Conservation (phyloP, 2,329 filamentous ascomycete genomes). For the Verticillium klebahnii region DNA sequence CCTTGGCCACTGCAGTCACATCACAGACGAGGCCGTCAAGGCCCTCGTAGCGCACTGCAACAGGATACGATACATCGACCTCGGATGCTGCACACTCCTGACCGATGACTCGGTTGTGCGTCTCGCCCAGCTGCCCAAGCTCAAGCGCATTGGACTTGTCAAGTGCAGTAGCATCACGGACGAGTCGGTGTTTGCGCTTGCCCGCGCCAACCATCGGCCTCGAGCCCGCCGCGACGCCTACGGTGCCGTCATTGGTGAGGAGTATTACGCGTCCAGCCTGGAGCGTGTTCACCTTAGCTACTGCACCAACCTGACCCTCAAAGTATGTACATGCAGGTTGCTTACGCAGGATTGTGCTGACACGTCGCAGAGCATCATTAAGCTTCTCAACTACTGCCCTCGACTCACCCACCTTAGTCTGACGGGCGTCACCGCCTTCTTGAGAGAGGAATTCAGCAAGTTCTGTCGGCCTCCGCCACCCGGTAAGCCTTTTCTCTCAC, state of each 20-base stretch:
- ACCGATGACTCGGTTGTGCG: conserved; percentile 84
- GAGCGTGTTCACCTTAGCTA: conserved; percentile 97
- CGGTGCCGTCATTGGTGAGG: conserved; percentile 43
- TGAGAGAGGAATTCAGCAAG: conserved; percentile 74
- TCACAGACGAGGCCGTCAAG: conserved; percentile 85
- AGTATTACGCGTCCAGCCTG: conserved; percentile 60
- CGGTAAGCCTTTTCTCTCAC: conserved; percentile 40
- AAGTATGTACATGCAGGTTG: conserved; percentile 48
- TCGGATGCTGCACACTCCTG: conserved; percentile 88
- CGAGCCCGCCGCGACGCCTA: conserved; percentile 43
- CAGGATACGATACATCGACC: conserved; percentile 92
- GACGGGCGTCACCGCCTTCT: conserved; percentile 88
- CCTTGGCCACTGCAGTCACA: conserved; percentile 84
- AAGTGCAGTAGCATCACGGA: conserved; percentile 93
- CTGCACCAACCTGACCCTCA: conserved; percentile 77
- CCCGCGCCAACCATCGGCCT: conserved; percentile 59
- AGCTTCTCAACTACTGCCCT: conserved; percentile 83
- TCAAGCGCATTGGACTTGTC: conserved; percentile 90
- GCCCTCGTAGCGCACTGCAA: conserved; percentile 82
- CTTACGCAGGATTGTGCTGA: conserved; percentile 2
- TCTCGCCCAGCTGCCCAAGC: conserved; percentile 81
- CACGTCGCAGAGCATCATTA: conserved; percentile 71
- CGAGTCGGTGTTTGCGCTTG: conserved; percentile 78
- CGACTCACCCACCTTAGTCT: conserved; percentile 90
- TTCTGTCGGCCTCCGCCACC: conserved; percentile 84